Base-by-base conservation (phyloP, 306 rosid species). In the Pueraria montana region DNA sequence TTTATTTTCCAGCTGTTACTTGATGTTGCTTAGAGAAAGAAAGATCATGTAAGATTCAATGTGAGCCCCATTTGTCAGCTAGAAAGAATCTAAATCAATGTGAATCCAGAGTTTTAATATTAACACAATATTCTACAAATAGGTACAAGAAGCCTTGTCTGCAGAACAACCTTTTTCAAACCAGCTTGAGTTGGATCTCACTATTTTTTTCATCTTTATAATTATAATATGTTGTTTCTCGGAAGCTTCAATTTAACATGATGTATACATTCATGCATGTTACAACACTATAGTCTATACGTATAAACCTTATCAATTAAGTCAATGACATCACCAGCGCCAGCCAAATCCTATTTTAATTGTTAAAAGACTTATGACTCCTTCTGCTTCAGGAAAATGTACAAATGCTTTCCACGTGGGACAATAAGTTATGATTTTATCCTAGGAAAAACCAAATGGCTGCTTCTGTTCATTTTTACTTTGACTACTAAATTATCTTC, bases 231-330 rank as follows among this genome's bases (percentile, higher is more conserved):
- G 85, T 13, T n/a, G 77, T 10, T 76, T 75, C 87, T 52, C 6
- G 26, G 87, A 83, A 83, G 50, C 73, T 83, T 83, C 89, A 42
- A 58, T 14, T 21, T 50, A 50, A 72, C 62, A 12, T n/a, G n/a
- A n/a, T n/a, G n/a, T n/a, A n/a, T 45, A 49, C 24, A 52, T 76
- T 53, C 46, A 23, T 73, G 48, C 43, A 69, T 81, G 71, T 81
- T 82, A 64, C 32, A 74, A 17, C 26, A 34, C 38, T 34, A 34
- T 34, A 34, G 38, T 34, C 38, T 23, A 34, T 18, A 3, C 5
- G 16, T 64, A 50, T 74, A 75, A 83, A 42, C 30, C 89, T 79
- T 83, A 67, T 63, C 81, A 17, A 23, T 75, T 79, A 83, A 86
- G 87, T 42, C 5, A 59, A 50, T 43, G 84, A 13, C 85, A 27